Evolutionary conservation across 2,329 filamentous ascomycete genomes (phyloP).

Genomic region (Colletotrichum higginsianum): DNA sequence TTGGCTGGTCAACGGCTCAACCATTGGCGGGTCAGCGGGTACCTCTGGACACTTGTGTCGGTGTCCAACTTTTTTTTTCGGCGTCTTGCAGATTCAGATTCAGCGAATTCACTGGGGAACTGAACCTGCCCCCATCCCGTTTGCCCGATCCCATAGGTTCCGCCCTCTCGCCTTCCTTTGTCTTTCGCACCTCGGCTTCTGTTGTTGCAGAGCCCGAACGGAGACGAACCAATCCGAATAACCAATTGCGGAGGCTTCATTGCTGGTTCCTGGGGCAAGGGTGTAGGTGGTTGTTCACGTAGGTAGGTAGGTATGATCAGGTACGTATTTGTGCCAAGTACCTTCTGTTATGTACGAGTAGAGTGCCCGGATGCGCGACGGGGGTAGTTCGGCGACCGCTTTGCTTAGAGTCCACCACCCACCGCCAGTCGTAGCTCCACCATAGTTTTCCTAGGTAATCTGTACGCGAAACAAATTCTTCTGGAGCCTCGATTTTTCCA

Average conservation of each 20-base stretch:
- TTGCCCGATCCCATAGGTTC: slow-evolving; percentile 19
- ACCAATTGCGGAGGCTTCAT: slow-evolving; percentile 4
- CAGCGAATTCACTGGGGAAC: background rate
- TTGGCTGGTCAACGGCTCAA: slow-evolving; percentile 19
- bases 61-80: slow-evolving; percentile 7
- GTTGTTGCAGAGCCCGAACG: slow-evolving; percentile 28
- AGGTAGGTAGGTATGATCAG: background rate
- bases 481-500: slow-evolving; percentile 40
- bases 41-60: slow-evolving; percentile 1
- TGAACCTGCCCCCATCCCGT: slow-evolving; percentile 7
- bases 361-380: slow-evolving; percentile 10
- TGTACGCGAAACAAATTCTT: slow-evolving; percentile 28
- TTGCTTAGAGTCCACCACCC: background rate
- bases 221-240: slow-evolving; percentile 12
- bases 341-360: background rate
- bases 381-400: slow-evolving; percentile 29
- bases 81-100: slow-evolving; percentile 11
- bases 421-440: slow-evolving; percentile 25
- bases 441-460: background rate
- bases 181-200: slow-evolving; percentile 24
- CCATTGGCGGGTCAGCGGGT: slow-evolving; percentile 12
- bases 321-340: slow-evolving; percentile 16
- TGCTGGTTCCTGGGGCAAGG: background rate
- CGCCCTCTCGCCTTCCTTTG: slow-evolving; percentile 2
- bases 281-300: background rate